Conservation (phyloP, 495 filamentous ascomycete genomes). For the Pseudomonodictys pantanalensis region DNA sequence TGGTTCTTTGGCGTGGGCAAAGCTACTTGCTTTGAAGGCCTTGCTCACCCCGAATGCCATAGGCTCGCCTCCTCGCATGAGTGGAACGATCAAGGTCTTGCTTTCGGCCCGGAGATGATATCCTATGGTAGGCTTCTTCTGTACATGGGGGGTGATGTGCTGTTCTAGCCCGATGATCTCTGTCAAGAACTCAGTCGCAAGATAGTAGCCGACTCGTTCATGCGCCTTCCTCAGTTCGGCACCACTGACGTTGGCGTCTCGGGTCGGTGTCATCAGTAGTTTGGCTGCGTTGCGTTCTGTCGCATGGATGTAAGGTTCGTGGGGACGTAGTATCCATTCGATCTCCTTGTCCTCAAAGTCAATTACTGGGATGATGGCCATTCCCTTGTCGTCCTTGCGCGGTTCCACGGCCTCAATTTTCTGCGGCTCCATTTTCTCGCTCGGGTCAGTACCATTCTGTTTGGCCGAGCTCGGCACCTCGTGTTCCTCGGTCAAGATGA, state of each 20-base stretch:
- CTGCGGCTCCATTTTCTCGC: too few relatives aligned
- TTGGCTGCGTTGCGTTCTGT: conserved; percentile 49
- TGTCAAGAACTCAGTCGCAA: conserved; percentile 51
- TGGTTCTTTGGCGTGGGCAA: conserved; percentile 53
- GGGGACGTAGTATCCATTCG: conserved; percentile 38
- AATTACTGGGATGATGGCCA: conserved; percentile 50
- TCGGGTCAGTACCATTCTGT: too few relatives aligned
- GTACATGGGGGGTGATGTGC: conserved; percentile 53
- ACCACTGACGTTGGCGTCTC: conserved; percentile 50
- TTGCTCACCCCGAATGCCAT: conserved; percentile 64
- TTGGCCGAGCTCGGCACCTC: too few relatives aligned
- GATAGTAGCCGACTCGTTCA: conserved; percentile 51
- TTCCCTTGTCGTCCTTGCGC: conserved; percentile 48
- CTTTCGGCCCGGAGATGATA: conserved; percentile 52
- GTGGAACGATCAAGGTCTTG: conserved; percentile 55
- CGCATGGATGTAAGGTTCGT: conserved; percentile 43
- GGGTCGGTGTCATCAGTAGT: conserved; percentile 57
- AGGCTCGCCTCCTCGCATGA: conserved; percentile 67
- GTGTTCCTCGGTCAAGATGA: too few relatives aligned
- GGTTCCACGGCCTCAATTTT: conserved; percentile 45
- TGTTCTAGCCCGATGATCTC: conserved; percentile 55
- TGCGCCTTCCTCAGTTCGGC: conserved; percentile 53
- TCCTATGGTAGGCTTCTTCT: conserved; percentile 50
- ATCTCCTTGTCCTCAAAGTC: conserved; percentile 44
- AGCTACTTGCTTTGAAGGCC: conserved; percentile 53